Base-by-base conservation (phyloP, 306 rosid species). In the Trifolium subterraneum region DNA sequence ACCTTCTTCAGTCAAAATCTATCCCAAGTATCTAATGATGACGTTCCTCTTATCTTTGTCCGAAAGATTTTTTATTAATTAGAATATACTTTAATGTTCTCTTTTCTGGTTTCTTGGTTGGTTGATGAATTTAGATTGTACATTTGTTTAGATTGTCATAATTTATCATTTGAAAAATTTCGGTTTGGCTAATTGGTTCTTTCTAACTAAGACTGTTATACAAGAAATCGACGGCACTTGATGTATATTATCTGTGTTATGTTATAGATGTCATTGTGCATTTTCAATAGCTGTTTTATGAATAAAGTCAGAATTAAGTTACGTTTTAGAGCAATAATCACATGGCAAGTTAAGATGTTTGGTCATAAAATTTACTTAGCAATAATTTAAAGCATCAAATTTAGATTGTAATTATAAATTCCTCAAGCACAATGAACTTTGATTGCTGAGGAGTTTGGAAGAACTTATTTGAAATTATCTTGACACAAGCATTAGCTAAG, bases 1-100 rank as follows among this genome's bases (percentile, higher is more conserved):
- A 82, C 80, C 77, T 86, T 25, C 87, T 95, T 72, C 84, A 88
- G 64, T 90, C 91, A 15, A 95, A 95, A 84, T 86, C 98, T 36
- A 29, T 92, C 62, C 99, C 98, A 20, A 82, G 75, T 15, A 41
- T 94, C 69, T 91, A 73, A 62, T 4, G 72, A 18, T 27, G 36
- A 51, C 62, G 48, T 52, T 55, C 25, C 72, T 45, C 41, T 42
- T 68, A 51, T 15, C 80, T 39, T 62, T 41, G 25, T 62, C 67
- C 70, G 15, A 61, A 74, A 3, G 56, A 3, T 47, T 44, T 78
- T 44, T 55, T 50, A 55, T 66, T 20, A 64, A 42, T 47, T 51
- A 4, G 20, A 16, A 50, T 68, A 33, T 59, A 76, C 61, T 39
- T 56, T 65, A 61, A 64, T 58, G 55, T 54, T 44, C 35, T 52